Conservation (phyloP, 352 stramenopile genomes). For the Phytophthora capsici region DNA sequence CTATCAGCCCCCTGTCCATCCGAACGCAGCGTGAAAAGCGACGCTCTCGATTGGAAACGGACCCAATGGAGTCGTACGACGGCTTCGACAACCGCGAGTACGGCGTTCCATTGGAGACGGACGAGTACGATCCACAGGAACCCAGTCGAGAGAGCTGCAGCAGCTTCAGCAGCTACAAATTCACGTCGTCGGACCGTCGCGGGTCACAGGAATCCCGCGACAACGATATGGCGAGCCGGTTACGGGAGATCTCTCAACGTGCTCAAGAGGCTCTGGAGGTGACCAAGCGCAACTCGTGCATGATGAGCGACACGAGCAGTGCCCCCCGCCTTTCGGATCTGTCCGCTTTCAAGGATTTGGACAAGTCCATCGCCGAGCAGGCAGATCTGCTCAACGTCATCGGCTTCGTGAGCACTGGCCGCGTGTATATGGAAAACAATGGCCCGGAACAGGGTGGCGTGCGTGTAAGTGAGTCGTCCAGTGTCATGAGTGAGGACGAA, state of each 20-base stretch:
- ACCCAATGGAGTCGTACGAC: conserved; percentile 74
- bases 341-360: conserved; percentile 66
- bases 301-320: conserved; percentile 83
- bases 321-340: conserved; percentile 69
- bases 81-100: conserved; percentile 57
- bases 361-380: conserved; percentile 79
- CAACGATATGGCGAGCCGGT: conserved; percentile 56
- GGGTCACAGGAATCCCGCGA: conserved; percentile 52
- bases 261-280: conserved; percentile 70
- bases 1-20: conserved; percentile 64
- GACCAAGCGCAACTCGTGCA: conserved; percentile 72
- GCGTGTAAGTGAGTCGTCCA: conserved; percentile 67
- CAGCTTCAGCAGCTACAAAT: conserved; percentile 28
- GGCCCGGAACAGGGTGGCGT: conserved; percentile 59
- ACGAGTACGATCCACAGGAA: conserved; percentile 39
- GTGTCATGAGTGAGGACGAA: conserved; percentile 52
- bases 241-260: conserved; percentile 69
- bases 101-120: conserved; percentile 44
- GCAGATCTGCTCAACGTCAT: conserved; percentile 80
- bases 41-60: conserved; percentile 61
- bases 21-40: conserved; percentile 46
- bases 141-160: conserved; percentile 27
- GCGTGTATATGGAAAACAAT: conserved; percentile 77
- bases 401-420: conserved; percentile 73
- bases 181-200: conserved; percentile 32